phyloP scores from a whole-genome alignment of 306 rosid genomes.

The Vigna trinervia region DNA sequence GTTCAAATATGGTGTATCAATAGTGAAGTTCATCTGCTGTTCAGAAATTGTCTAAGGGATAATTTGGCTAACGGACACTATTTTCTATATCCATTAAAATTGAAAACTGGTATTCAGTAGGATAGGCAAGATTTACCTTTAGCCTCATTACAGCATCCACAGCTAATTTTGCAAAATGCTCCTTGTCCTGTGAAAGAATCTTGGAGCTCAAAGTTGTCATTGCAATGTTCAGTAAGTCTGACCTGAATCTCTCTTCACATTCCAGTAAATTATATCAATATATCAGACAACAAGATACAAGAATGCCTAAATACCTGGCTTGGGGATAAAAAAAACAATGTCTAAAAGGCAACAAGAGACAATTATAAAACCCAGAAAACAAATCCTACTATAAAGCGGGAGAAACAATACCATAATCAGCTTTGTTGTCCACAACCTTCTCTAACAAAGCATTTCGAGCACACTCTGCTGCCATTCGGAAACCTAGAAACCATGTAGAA shows the following conservation, averaged over 20 bases:
- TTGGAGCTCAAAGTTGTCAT: conserved; percentile 98
- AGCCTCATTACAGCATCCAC: conserved; percentile 97
- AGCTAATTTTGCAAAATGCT: conserved; percentile 87
- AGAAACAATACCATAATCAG: conserved; percentile 64
- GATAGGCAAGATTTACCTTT: conserved; percentile 61
- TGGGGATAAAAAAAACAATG: background rate
- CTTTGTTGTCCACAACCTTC: conserved; percentile 87
- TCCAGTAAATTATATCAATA: conserved; percentile 14
- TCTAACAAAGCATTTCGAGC: conserved; percentile 78
- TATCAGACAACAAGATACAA: conserved; percentile 34
- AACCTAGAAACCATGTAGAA: conserved; percentile 60
- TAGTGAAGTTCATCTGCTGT: background rate
- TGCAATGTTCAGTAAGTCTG: conserved; percentile 94
- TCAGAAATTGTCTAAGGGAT: background rate
- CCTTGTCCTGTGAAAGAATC: conserved; percentile 96
- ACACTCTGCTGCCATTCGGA: conserved; percentile 95
- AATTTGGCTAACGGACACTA: background rate
- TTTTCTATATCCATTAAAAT: background rate
- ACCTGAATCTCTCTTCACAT: conserved; percentile 78
- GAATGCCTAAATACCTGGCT: background rate
- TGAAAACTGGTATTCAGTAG: conserved; percentile 4
- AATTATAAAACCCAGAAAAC: background rate
- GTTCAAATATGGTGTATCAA: conserved; percentile 18
- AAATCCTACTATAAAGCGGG: conserved; percentile 6
- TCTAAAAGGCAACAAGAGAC: background rate